A percentile compares a stretch with the other conserved stretches of the same genome.
phyloP scores from a whole-genome alignment of 768 basidiomycete species.

The Cantharellus cinnabarinus region DNA sequence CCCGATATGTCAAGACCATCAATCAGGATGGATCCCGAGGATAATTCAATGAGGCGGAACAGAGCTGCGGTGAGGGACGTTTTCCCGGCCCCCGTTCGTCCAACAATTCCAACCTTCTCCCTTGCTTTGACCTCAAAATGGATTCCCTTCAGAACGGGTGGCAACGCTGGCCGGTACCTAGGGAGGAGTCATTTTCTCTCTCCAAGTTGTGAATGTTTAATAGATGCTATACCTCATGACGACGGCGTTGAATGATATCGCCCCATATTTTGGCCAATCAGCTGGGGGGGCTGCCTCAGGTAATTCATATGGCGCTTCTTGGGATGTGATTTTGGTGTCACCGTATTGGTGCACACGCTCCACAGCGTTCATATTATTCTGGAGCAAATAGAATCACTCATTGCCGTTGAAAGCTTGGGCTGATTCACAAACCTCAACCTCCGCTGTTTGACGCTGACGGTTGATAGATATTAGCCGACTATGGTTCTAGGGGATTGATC shows the following conservation, averaged over 20 bases:
- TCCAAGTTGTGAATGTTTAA: not conserved
- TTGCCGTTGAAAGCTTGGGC: not conserved
- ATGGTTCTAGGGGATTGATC: no score
- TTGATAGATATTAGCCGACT: not conserved
- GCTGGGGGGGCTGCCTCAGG: constrained; percentile 27
- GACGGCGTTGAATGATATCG: not conserved
- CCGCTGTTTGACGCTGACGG: constrained; percentile 29
- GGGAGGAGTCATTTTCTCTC: not conserved
- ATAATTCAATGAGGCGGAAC: constrained; percentile 22
- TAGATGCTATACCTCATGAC: not conserved
- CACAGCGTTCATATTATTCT: constrained; percentile 49
- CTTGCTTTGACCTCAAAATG: constrained; percentile 37
- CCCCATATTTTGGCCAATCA: not conserved
- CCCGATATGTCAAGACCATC: constrained; percentile 23
- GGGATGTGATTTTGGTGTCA: constrained; percentile 26
- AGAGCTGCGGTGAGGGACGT: constrained; percentile 21
- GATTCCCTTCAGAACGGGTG: constrained; percentile 46
- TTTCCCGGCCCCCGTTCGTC: constrained; percentile 19
- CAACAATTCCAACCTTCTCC: constrained; percentile 65
- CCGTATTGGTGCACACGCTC: constrained; percentile 41
- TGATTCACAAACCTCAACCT: constrained; percentile 31
- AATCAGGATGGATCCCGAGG: constrained; percentile 20
- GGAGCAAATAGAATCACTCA: not conserved
- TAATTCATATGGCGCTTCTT: constrained; percentile 48
- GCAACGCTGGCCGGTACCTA: constrained; percentile 47